phyloP scores from a whole-genome alignment of 2,329 filamentous ascomycete species.

The Sporothrix humicola region DNA sequence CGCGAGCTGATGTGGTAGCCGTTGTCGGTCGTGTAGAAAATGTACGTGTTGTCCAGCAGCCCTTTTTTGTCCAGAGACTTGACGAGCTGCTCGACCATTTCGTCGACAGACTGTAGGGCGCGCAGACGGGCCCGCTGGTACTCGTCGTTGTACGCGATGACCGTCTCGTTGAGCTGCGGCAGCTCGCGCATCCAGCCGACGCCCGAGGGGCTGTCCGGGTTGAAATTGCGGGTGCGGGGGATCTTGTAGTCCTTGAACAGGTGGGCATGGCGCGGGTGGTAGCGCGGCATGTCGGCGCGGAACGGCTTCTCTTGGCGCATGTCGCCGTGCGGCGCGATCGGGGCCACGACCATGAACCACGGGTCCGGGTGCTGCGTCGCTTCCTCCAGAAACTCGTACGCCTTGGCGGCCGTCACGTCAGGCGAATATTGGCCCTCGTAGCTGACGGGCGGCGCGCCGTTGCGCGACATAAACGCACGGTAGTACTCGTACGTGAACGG shows the following conservation, averaged over 20 bases:
- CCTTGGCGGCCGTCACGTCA: constrained; percentile 64
- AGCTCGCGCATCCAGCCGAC: constrained; percentile 56
- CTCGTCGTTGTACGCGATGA: constrained; percentile 55
- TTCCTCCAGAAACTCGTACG: constrained; percentile 65
- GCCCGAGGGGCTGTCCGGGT: constrained; percentile 59
- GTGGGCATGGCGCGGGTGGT: constrained; percentile 64
- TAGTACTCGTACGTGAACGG: constrained; percentile 68
- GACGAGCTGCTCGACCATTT: constrained; percentile 59
- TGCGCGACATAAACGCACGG: constrained; percentile 64
- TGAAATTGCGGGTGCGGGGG: constrained; percentile 69
- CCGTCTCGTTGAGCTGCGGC: constrained; percentile 48
- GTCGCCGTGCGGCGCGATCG: constrained; percentile 70
- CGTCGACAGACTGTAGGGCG: constrained; percentile 60
- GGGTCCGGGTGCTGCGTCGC: constrained; percentile 61
- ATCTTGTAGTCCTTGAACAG: constrained; percentile 65
- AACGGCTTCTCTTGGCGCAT: constrained; percentile 40
- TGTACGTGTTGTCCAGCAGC: constrained; percentile 65
- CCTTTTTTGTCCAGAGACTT: constrained; percentile 56
- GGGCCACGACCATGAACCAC: constrained; percentile 71
- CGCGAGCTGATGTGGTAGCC: constrained; percentile 66
- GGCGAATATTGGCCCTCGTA: constrained; percentile 61
- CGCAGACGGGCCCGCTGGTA: constrained; percentile 59
- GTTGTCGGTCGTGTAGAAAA: constrained; percentile 65
- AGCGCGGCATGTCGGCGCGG: constrained; percentile 65
- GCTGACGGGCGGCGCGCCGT: constrained; percentile 59